Evolutionary conservation across 2,329 filamentous ascomycete genomes (phyloP).

Genomic region (Talaromyces pinophilus): DNA sequence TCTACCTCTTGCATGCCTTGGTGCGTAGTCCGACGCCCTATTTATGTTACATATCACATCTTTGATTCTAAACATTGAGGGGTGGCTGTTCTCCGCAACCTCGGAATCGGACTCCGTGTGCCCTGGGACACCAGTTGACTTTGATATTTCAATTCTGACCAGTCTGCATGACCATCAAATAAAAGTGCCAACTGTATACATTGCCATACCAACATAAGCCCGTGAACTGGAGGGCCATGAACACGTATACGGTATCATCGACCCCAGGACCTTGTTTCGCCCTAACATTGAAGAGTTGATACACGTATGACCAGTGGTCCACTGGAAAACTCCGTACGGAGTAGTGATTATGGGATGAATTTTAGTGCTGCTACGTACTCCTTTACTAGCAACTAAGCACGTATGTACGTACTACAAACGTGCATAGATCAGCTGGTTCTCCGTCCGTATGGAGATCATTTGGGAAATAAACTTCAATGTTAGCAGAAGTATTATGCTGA

Average conservation of each 20-base stretch:
- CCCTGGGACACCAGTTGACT: not conserved
- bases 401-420: not conserved
- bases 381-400: too few relatives aligned
- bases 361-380: not conserved
- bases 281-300: not conserved
- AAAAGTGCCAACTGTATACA: too few relatives aligned
- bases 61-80: not conserved
- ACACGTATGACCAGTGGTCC: not conserved
- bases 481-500: not conserved
- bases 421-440: conserved; percentile 6
- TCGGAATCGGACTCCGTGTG: not conserved
- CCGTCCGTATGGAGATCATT: not conserved
- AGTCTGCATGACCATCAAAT: not conserved
- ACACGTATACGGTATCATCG: not conserved
- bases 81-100: not conserved
- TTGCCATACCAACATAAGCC: not conserved
- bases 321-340: not conserved
- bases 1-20: not conserved
- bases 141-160: not conserved
- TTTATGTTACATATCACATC: not conserved
- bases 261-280: not conserved
- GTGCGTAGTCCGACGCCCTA: not conserved
- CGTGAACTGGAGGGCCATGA: not conserved
- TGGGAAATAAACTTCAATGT: not conserved
- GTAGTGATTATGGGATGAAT: not conserved